phyloP scores from a whole-genome alignment of 2,329 filamentous ascomycete genomes.

The Trichoderma arundinaceum region DNA sequence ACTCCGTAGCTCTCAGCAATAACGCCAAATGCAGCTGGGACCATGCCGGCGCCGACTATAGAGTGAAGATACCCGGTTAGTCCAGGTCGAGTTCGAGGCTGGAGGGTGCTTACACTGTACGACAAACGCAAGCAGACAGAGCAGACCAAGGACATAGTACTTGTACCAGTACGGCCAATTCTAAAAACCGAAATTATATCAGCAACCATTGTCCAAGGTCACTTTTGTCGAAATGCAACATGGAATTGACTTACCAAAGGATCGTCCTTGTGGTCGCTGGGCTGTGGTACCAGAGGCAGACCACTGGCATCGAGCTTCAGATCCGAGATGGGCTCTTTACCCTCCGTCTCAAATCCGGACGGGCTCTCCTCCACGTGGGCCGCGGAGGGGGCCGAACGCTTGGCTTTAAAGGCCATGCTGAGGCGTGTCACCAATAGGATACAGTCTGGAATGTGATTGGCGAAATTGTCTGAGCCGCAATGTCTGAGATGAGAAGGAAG shows the following conservation, averaged over 20 bases:
- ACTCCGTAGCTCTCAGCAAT: constrained; percentile 15
- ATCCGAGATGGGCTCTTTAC: constrained; percentile 17
- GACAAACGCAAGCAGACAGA: constrained; percentile 25
- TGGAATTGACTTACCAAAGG: constrained; percentile 13
- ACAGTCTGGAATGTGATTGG: not conserved
- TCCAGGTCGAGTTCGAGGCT: not conserved
- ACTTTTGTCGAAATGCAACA: not conserved
- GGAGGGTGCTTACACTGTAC: constrained; percentile 17
- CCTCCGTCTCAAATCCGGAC: constrained; percentile 12
- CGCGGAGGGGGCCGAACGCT: constrained; percentile 1
- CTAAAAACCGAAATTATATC: not conserved
- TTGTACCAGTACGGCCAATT: constrained; percentile 24
- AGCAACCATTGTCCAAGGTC: not conserved
- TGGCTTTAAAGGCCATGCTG: constrained; percentile 17
- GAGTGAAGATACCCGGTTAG: not conserved
- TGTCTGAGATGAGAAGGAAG: not conserved
- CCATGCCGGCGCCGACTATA: constrained; percentile 25
- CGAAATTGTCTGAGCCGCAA: not conserved
- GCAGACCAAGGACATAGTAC: constrained; percentile 17
- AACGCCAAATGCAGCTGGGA: constrained; percentile 19
- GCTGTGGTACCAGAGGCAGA: constrained; percentile 24
- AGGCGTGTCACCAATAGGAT: not conserved
- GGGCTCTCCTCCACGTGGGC: constrained; percentile 22
- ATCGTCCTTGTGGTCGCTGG: constrained; percentile 27
- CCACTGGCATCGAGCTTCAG: constrained; percentile 18